Evolutionary conservation across 768 basidiomycete species (phyloP).

Genomic region (Terana coerulea): DNA sequence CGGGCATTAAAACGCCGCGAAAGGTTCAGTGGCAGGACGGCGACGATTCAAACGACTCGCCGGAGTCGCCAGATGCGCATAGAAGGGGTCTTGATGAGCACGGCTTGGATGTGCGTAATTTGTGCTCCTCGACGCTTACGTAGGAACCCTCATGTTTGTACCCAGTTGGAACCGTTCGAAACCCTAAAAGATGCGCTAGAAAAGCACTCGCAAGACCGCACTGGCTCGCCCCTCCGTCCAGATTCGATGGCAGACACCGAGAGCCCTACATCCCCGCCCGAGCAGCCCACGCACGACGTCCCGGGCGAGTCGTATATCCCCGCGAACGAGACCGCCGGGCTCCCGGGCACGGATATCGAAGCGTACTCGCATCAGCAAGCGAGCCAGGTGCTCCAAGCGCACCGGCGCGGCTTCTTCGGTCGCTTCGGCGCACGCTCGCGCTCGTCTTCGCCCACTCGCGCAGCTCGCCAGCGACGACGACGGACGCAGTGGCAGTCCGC

Average conservation of each 20-base stretch:
- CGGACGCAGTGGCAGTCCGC: neutral
- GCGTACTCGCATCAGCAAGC: constrained; percentile 34
- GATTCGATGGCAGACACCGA: constrained; percentile 17
- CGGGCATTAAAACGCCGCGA: constrained; percentile 43
- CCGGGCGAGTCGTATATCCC: constrained; percentile 58
- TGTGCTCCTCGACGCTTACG: neutral
- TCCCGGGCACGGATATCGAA: constrained; percentile 43
- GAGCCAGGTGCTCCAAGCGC: constrained; percentile 39
- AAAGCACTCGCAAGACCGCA: constrained; percentile 33
- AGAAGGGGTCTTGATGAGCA: constrained; percentile 51
- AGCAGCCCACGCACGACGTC: constrained; percentile 30
- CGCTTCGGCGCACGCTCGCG: constrained; percentile 8
- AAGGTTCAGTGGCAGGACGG: constrained; percentile 51
- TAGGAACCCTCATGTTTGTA: neutral
- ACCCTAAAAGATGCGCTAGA: constrained; percentile 49
- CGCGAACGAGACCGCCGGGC: constrained; percentile 58
- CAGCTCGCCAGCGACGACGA: neutral
- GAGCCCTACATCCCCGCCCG: constrained; percentile 15
- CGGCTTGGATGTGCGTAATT: constrained; percentile 45
- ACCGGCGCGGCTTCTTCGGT: constrained; percentile 26
- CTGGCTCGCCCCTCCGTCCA: constrained; percentile 7
- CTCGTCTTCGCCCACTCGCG: constrained; percentile 4
- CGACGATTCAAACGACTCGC: too few relatives aligned
- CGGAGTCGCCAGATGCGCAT: constrained; percentile 16
- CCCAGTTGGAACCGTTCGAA: constrained; percentile 49